A percentile compares a stretch with the other conserved stretches of the same genome.
Conservation (phyloP, 2,329 filamentous ascomycete genomes). For the Trichoderma citrinoviride region DNA sequence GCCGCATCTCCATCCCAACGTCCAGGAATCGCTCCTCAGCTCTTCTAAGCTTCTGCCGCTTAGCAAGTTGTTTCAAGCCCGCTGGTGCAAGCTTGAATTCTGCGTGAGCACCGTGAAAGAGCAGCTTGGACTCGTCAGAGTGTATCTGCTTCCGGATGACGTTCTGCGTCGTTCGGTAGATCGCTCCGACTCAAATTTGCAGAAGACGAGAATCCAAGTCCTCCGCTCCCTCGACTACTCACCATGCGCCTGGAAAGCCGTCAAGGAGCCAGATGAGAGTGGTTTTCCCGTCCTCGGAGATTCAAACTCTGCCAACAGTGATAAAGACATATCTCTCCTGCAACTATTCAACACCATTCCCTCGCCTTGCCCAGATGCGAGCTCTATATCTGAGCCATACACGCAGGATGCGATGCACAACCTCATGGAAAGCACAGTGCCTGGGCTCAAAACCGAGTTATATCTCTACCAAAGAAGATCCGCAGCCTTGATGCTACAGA, state of each 20-base stretch:
- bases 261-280: constrained; percentile 15
- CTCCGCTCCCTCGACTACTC: constrained; percentile 57
- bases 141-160: constrained; percentile 67
- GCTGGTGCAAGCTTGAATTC: constrained; percentile 48
- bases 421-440: constrained; percentile 52
- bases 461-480: constrained; percentile 80
- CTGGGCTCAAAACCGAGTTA: constrained; percentile 62
- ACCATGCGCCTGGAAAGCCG: constrained; percentile 52
- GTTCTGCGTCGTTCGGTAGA: constrained; percentile 53
- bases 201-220: constrained; percentile 46
- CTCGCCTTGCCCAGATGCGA: constrained; percentile 60
- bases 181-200: constrained; percentile 45
- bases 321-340: constrained; percentile 56
- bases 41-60: constrained; percentile 11
- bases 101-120: constrained; percentile 25
- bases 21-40: constrained; percentile 31
- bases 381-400: constrained; percentile 48
- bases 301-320: constrained; percentile 26
- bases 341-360: constrained; percentile 71
- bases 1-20: constrained; percentile 21
- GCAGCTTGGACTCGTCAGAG: constrained; percentile 41
- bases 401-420: constrained; percentile 53
- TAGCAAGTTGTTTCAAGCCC: constrained; percentile 33
- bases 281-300: constrained; percentile 6
- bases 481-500: constrained; percentile 78